phyloP scores from a whole-genome alignment of 2,329 filamentous ascomycete genomes.

The Monosporascus sp. region DNA sequence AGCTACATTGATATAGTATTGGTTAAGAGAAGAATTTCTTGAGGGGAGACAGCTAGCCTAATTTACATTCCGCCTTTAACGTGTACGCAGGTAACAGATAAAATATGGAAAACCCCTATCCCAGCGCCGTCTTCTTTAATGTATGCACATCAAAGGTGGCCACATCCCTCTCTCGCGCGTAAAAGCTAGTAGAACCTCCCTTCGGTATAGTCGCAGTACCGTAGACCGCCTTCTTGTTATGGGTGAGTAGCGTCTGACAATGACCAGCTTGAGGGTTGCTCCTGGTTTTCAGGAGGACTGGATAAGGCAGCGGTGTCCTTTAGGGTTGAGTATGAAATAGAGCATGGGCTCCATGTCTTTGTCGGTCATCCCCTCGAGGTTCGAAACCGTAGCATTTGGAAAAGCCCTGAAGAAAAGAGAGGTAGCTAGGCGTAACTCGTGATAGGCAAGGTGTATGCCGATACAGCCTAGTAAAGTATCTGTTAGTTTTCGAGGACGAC shows the following conservation, averaged over 20 bases:
- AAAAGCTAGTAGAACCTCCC: no score
- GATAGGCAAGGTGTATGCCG: slow-evolving; percentile 51
- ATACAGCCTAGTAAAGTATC: slow-evolving; percentile 36
- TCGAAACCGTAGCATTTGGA: slow-evolving; percentile 28
- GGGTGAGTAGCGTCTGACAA: neutral
- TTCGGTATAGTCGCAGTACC: no score
- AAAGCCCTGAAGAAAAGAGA: slow-evolving; percentile 48
- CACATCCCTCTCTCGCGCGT: no score
- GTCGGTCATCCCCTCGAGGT: slow-evolving; percentile 28
- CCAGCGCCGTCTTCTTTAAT: no score
- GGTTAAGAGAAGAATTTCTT: no score
- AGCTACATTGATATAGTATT: neutral
- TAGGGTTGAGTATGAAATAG: slow-evolving; percentile 29
- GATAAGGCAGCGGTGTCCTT: slow-evolving; percentile 28
- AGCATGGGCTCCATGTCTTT: slow-evolving; percentile 29
- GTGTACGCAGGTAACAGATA: no score
- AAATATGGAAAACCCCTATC: no score
- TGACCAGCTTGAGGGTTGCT: neutral
- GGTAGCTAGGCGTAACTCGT: slow-evolving; percentile 48
- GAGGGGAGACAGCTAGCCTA: no score
- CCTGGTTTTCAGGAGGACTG: slow-evolving; percentile 3
- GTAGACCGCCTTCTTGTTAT: no score
- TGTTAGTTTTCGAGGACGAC: neutral
- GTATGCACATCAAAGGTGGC: no score
- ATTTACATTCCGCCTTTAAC: no score